Evolutionary conservation across 129 eudicot species (phyloP).

Genomic region (Ambrosia trifida): DNA sequence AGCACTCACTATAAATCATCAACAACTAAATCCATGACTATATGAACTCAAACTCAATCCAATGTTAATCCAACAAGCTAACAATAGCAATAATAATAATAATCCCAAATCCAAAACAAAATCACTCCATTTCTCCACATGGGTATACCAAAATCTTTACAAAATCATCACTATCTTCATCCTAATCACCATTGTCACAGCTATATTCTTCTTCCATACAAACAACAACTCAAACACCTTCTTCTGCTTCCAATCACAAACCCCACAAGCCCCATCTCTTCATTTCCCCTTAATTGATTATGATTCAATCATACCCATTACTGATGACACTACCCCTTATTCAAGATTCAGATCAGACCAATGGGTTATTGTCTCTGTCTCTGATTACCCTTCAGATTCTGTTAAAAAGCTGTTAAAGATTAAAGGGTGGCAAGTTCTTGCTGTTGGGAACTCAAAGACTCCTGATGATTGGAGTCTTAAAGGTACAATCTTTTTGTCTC

Average conservation of each 20-base stretch:
- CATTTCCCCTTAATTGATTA: conserved; percentile 58
- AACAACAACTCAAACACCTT: conserved; percentile 60
- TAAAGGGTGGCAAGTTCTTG: conserved; percentile 93
- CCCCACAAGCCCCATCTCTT: conserved; percentile 43
- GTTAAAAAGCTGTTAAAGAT: conserved; percentile 47
- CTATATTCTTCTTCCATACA: conserved; percentile 66
- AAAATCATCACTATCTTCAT: conserved; percentile 51
- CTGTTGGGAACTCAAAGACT: conserved; percentile 78
- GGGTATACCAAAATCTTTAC: conserved; percentile 74
- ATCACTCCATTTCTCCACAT: conserved; percentile 74
- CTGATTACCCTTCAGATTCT: conserved; percentile 71
- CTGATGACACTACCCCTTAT: conserved; percentile 57
- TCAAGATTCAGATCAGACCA: conserved; percentile 65
- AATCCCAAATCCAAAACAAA: conserved; percentile 49
- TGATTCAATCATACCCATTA: conserved; percentile 48
- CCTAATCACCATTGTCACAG: conserved; percentile 64
- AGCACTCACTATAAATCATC: conserved; percentile 22
- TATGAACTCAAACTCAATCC: too few species aligned
- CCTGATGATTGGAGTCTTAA: conserved; percentile 81
- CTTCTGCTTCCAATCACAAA: conserved; percentile 58
- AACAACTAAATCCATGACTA: neutral
- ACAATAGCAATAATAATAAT: too few species aligned
- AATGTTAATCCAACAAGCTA: too few species aligned
- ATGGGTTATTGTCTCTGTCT: conserved; percentile 87
- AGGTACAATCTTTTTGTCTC: conserved; percentile 76